Evolutionary conservation across 108 stramenopile genomes (phyloP), one percentile per base, ranked within the genome.

Genomic region (Pseudonitzschia multiseries): DNA sequence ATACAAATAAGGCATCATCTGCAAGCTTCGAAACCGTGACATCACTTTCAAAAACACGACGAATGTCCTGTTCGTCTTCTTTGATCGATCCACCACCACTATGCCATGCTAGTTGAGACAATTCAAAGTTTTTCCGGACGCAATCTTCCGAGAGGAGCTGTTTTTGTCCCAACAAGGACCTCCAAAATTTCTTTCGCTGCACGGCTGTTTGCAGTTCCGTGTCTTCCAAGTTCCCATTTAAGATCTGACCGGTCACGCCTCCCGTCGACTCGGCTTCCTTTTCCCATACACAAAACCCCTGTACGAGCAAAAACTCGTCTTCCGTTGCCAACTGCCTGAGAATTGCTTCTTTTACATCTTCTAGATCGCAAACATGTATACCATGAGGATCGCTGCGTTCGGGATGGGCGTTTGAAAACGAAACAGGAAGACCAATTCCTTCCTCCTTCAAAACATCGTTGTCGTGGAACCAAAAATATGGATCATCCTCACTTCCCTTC

Each of bases 201-300:
- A 74, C 68, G 2, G 43, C 20, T 4, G 44, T 59, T 74, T 73
- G 77, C 15, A 75, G 56, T 20, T 33, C 8, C 13, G 61, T 62
- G 61, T 62, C 61, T 62, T 62, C 61, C n/a, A 62, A 8, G 40
- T 62, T 62, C 3, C 61, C 61, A 62, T 62, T 62, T 0, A 44
- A 14, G 14, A 67, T 46, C 24, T 67, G 43, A n/a, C 69, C 77
- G 15, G 70, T 68, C 2, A 66, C 29, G 33, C 33, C 29, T n/a
- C 57, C 62, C 29, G 64, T 6, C 8, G 69, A 36, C 32, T 32
- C 69, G 21, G 56, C 79, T 22, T 75, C 75, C 66, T 87, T 84
- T 63, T 76, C 67, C 89, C 89, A 90, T 20, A 79, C 63, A 9
- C 81, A 86, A 54, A 86, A 72, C 14, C 89, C 89, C 73, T 83